Base-by-base conservation (phyloP, 2,329 filamentous ascomycete genomes). In the Hymenoscyphus fraxineus region DNA sequence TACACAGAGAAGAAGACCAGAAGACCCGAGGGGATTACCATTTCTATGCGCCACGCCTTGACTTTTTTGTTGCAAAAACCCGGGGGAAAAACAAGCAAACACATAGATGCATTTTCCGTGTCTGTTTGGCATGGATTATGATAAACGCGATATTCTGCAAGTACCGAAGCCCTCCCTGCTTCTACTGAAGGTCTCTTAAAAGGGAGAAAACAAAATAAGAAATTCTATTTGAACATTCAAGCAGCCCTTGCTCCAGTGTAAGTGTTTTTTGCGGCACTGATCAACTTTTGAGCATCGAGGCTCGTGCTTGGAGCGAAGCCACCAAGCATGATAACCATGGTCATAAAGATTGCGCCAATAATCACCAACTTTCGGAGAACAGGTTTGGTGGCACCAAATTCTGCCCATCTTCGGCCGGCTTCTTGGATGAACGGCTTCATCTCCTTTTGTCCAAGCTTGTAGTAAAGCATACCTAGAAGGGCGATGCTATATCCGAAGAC, bases 401-500 rank as follows among this genome's bases (percentile, higher is more conserved):
- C 93, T 60, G 90, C 89, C 93, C 93, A 96, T 66, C 88, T 85
- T 76, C 92, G 90, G 74, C 83, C 83, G 62, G 83, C 89, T 71
- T 93, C 88, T 67, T 83, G 82, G 65, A 89, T 79, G 77, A 94
- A 92, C 75, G 89, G 89, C 83, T 90, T 93, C 75, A 97, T 80
- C 77, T 92, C 90, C 66, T 96, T 92, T 65, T 84, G 86, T 64
- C 91, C 91, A 66, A 94, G 88, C 84, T 93, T 93, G 84, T 93
- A 94, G 84, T 92, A 93, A 70, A 92, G 79, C 80, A 95, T 90
- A 73, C 91, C 91, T 67, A 81, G 83, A 38, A 94, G 85, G 60
- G 91, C 90, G 75, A 94, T 91, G 77, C 83, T 84, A 83, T 94
- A 95, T 71, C 91, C 91, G 76, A 94, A 93, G 77, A 90, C 88